These are phyloP conservation scores for Colletotrichum eremochloae DNA, from an alignment of 2,329 filamentous ascomycete genomes.

Conservation along the genomic window DNA sequence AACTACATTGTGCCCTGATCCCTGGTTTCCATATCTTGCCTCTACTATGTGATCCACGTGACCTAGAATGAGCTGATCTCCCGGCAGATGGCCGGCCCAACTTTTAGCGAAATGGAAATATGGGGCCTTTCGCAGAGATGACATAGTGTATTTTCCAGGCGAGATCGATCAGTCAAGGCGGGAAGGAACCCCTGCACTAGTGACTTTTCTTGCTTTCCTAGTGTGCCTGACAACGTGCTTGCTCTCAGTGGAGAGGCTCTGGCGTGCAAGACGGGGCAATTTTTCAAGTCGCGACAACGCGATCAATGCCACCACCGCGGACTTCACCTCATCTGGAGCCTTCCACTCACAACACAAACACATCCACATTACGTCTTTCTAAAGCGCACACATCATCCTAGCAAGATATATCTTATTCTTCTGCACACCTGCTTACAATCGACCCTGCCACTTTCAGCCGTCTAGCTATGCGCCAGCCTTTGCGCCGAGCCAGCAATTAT, in stretches of 20 bases:
- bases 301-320: constrained; percentile 21
- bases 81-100: constrained; percentile 26
- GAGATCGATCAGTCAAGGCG: constrained; percentile 32
- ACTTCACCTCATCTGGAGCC: constrained; percentile 10
- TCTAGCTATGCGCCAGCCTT: constrained; percentile 37
- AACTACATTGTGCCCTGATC: too few species aligned
- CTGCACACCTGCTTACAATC: not conserved
- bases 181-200: constrained; percentile 42
- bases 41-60: constrained; percentile 17
- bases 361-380: constrained; percentile 2
- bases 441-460: not conserved
- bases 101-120: constrained; percentile 22
- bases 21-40: not conserved
- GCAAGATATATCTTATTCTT: not conserved
- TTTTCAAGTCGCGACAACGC: constrained; percentile 43
- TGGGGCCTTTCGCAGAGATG: constrained; percentile 35
- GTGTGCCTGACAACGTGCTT: constrained; percentile 14
- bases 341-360: constrained; percentile 1
- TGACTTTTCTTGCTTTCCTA: constrained; percentile 33
- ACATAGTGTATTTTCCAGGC: constrained; percentile 31
- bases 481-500: constrained; percentile 45
- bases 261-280: constrained; percentile 42
- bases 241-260: constrained; percentile 39
- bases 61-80: constrained; percentile 14
- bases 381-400: not conserved